Percentiles rank a stretch among this genome's conserved stretches.
These are phyloP conservation scores for Spiromastix sp. DNA, from an alignment of 2,329 filamentous ascomycete genomes.

Conservation along the genomic window DNA sequence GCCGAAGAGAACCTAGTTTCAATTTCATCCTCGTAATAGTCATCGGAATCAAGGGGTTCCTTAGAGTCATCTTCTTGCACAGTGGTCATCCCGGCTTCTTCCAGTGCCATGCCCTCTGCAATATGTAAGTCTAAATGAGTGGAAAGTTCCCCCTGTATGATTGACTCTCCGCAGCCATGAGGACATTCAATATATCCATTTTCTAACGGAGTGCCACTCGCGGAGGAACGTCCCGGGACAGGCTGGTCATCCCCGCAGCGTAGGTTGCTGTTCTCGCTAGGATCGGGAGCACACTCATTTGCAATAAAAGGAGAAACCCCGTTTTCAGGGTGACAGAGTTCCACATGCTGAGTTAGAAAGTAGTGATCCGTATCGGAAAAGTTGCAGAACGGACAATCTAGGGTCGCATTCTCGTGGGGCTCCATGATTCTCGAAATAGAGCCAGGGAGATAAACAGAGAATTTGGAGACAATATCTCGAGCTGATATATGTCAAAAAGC, in stretches of 20 bases:
- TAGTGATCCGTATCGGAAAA: constrained; percentile 30
- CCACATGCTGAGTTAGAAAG: constrained; percentile 35
- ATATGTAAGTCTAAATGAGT: constrained; percentile 51
- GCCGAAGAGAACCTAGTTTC: constrained; percentile 13
- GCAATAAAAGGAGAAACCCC: constrained; percentile 18
- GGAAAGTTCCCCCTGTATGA: constrained; percentile 43
- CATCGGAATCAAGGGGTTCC: constrained; percentile 4
- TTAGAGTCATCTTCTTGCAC: constrained; percentile 1
- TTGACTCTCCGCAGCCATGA: constrained; percentile 50
- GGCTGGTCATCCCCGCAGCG: background rate
- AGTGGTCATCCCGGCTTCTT: constrained; percentile 18
- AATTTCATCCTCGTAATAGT: constrained; percentile 7
- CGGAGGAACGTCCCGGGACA: background rate
- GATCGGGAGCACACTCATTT: constrained; percentile 9
- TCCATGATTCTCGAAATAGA: constrained; percentile 7
- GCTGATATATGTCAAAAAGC: too few species aligned
- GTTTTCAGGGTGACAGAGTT: constrained; percentile 34
- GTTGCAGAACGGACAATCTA: constrained; percentile 36
- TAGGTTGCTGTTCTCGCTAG: background rate
- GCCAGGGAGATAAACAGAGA: too few species aligned
- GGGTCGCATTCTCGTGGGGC: constrained; percentile 8
- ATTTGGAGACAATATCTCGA: too few species aligned
- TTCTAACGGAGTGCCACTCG: constrained; percentile 1
- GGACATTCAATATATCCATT: constrained; percentile 43
- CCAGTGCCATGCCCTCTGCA: constrained; percentile 37